These are phyloP conservation scores for Warburgia ugandensis DNA, from an alignment of 164 flowering plant genomes.

Conservation along the genomic window DNA sequence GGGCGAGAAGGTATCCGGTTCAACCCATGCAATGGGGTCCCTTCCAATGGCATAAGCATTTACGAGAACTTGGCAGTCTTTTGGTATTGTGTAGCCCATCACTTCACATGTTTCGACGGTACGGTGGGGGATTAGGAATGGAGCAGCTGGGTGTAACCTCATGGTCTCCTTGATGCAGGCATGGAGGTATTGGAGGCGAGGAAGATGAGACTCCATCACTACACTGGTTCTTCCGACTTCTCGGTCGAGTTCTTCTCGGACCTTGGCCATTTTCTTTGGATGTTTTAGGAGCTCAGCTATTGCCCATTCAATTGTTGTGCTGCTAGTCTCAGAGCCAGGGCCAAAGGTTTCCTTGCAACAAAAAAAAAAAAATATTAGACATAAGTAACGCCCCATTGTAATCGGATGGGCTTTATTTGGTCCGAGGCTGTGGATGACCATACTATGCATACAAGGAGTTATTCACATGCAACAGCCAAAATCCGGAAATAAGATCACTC, in stretches of 20 bases:
- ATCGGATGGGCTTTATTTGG: too few relatives aligned
- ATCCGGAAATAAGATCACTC: too few relatives aligned
- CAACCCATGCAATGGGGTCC: conserved; percentile 5
- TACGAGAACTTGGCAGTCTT: conserved; percentile 8
- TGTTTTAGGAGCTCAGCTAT: conserved; percentile 12
- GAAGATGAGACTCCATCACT: conserved; percentile 5
- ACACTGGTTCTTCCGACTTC: conserved; percentile 3
- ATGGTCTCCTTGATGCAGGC: conserved; percentile 13
- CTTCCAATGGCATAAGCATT: conserved; percentile 10
- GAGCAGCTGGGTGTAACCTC: conserved; percentile 11
- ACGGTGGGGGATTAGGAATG: conserved; percentile 9
- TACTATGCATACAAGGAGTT: too few relatives aligned
- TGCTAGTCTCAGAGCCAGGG: conserved; percentile 11
- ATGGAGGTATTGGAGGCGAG: conserved; percentile 7
- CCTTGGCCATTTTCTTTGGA: conserved; percentile 8
- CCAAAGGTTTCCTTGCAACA: conserved; percentile 8
- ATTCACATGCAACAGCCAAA: too few relatives aligned
- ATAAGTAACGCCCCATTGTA: too few relatives aligned
- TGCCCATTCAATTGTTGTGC: conserved; percentile 14
- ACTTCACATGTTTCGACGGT: conserved; percentile 2
- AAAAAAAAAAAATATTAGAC: background rate
- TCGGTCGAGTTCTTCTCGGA: conserved; percentile 3
- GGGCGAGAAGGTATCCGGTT: conserved; percentile 6
- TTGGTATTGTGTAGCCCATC: conserved; percentile 11
- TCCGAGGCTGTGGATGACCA: too few relatives aligned